Base-by-base conservation (phyloP, 306 rosid species). In the Fragaria ananassa region DNA sequence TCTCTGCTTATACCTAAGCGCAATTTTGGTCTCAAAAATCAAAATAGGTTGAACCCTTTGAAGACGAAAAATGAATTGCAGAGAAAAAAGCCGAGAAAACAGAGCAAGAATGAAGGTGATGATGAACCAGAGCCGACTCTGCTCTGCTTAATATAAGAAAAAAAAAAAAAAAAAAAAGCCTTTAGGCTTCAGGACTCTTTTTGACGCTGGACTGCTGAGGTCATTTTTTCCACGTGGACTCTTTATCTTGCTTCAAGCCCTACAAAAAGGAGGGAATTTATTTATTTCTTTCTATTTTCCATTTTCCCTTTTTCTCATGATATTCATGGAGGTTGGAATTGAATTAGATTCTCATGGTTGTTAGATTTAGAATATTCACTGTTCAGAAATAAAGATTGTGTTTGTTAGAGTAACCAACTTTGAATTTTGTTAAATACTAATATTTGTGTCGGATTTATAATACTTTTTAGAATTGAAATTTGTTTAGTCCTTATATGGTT, bases 161-260 rank as follows among this genome's bases (percentile, higher is more conserved):
- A 25, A 25, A 25, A 25, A 25, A 25, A 25, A 25, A 25, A 25
- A 25, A 25, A 25, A 25, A 25, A 25, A 17, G 19, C 6, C 45
- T 42, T 42, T 9, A 8, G 45, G 10, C 8, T 19, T 57, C 23
- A 57, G 35, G 23, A 74, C 61, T 61, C 78, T 50, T 61, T 61
- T 27, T 29, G 70, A 74, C 31, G 70, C n/a, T 10, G 70, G 70
- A 74, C 78, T 74, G 70, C 46, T 61, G 47, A 45, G 21, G 13
- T 74, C 77, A 60, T 45, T 15, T 18, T 29, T 18, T 42, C 37
- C 70, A 60, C 45, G 58, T 61, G 78, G 31, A 74, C 10, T 17
- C 57, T 74, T 58, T 25, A 31, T 53, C 50, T 68, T 68, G 19
- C n/a, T 68, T 21, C 18, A 11, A 6, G 27, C 17, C 14, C 49